A percentile compares a stretch with the other conserved stretches of the same genome.
These are phyloP conservation scores for Mucor indicus DNA, from an alignment of 371 early-diverging fungal species.

Conservation along the genomic window DNA sequence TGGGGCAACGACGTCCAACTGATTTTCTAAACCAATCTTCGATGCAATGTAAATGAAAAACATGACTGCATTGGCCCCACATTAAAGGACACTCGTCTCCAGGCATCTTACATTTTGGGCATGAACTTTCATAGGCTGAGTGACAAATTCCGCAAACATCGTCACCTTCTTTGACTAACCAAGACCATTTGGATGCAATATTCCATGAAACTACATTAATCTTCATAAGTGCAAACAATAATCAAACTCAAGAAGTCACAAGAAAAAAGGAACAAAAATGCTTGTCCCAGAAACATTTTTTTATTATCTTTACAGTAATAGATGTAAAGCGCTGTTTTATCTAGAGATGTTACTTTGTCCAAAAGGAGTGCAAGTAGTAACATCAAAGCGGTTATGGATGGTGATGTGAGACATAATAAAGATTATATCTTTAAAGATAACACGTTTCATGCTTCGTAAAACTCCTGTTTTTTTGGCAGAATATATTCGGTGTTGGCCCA, in stretches of 20 bases:
- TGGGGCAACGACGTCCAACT: slow-evolving; percentile 74
- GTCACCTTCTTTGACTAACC: slow-evolving; percentile 37
- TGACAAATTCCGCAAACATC: slow-evolving; percentile 91
- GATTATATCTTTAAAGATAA: slow-evolving; percentile 8
- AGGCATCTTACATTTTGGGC: slow-evolving; percentile 79
- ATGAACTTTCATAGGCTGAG: slow-evolving; percentile 73
- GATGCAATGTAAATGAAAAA: slow-evolving; percentile 90
- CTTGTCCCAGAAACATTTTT: not conserved
- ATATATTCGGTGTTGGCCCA: slow-evolving; percentile 6
- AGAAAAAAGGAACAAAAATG: not conserved
- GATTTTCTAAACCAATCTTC: slow-evolving; percentile 76
- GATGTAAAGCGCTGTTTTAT: too few relatives aligned
- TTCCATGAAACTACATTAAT: slow-evolving; percentile 35
- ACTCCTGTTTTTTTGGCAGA: slow-evolving; percentile 1
- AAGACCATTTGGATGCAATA: slow-evolving; percentile 39
- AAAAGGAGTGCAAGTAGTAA: slow-evolving; percentile 1
- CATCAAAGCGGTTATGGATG: slow-evolving; percentile 12
- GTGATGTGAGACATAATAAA: slow-evolving; percentile 14
- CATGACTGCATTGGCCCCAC: slow-evolving; percentile 86
- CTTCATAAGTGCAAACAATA: slow-evolving; percentile 34
- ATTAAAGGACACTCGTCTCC: slow-evolving; percentile 87
- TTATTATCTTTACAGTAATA: not conserved
- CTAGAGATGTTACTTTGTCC: not conserved
- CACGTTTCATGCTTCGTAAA: not conserved
- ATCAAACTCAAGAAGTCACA: not conserved